These are phyloP conservation scores for Malus fusca DNA, from an alignment of 306 rosid species.

Conservation along the genomic window DNA sequence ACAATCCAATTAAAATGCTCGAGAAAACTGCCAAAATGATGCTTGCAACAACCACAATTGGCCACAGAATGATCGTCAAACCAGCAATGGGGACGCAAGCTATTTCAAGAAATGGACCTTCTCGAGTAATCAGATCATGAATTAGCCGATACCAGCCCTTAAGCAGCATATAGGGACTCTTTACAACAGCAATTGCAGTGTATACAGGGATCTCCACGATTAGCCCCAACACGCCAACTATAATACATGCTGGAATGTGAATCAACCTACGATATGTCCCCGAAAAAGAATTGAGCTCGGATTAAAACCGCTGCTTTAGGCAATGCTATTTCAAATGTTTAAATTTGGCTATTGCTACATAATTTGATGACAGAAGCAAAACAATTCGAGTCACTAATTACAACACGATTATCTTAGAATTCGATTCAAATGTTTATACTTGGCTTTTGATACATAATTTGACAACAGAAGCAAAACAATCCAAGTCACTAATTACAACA, in stretches of 20 bases:
- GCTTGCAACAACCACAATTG: conserved; percentile 69
- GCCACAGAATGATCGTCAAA: conserved; percentile 77
- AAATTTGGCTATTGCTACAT: not conserved
- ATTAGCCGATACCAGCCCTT: conserved; percentile 70
- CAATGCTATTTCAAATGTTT: not conserved
- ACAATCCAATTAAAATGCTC: conserved; percentile 65
- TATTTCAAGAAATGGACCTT: conserved; percentile 87
- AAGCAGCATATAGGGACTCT: conserved; percentile 70
- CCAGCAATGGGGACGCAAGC: conserved; percentile 90
- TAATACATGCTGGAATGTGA: conserved; percentile 65
- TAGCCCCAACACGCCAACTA: conserved; percentile 54
- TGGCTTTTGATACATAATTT: not conserved
- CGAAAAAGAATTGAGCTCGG: not conserved
- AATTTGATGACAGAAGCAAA: not conserved
- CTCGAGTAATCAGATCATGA: conserved; percentile 70
- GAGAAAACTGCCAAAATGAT: conserved; percentile 50
- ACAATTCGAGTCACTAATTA: not conserved
- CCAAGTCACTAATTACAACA: too few species aligned
- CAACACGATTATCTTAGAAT: too few species aligned
- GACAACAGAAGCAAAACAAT: too few species aligned
- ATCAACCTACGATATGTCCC: conserved; percentile 46
- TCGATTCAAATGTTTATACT: not conserved
- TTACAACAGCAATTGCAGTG: conserved; percentile 58
- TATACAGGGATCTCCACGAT: conserved; percentile 56
- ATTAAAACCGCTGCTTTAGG: not conserved